Conservation (phyloP, 208 protist genomes). For the Trypanosomatidae sp. region DNA sequence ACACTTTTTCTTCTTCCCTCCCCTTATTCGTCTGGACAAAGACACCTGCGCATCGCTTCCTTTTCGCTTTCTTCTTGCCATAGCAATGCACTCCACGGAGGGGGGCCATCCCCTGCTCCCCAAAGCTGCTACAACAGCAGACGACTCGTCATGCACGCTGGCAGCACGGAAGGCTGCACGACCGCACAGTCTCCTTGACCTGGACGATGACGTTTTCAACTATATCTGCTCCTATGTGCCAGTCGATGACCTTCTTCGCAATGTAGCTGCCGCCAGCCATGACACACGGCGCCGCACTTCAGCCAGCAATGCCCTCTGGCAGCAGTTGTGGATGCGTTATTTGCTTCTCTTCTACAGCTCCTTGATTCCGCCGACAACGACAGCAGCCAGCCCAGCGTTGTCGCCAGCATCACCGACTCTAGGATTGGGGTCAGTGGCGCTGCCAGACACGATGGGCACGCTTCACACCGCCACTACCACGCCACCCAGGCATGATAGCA, state of each 20-base stretch:
- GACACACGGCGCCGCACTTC: constrained; percentile 8
- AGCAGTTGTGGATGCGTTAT: constrained; percentile 35
- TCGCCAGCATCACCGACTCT: neutral
- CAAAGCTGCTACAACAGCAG: neutral
- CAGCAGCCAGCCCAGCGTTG: neutral
- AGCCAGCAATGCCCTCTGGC: constrained; percentile 17
- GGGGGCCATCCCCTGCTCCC: neutral
- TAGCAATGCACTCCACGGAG: neutral
- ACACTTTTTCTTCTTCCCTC: neutral
- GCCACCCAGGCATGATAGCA: neutral
- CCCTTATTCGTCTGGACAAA: neutral
- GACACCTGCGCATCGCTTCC: neutral
- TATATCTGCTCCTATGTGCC: constrained; percentile 29
- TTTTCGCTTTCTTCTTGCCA: neutral
- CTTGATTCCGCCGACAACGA: constrained; percentile 12
- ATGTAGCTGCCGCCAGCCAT: constrained; percentile 6
- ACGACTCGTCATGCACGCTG: neutral
- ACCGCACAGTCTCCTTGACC: constrained; percentile 7
- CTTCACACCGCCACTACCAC: neutral
- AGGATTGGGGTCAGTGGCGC: neutral
- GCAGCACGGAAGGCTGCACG: neutral
- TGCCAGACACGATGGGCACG: neutral
- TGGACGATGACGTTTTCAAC: constrained; percentile 20
- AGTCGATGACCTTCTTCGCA: constrained; percentile 16
- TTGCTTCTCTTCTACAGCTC: constrained; percentile 17